A percentile compares a stretch with the other conserved stretches of the same genome.
Conservation (phyloP, 2,329 filamentous ascomycete species). For the Fusarium coffeatum region DNA sequence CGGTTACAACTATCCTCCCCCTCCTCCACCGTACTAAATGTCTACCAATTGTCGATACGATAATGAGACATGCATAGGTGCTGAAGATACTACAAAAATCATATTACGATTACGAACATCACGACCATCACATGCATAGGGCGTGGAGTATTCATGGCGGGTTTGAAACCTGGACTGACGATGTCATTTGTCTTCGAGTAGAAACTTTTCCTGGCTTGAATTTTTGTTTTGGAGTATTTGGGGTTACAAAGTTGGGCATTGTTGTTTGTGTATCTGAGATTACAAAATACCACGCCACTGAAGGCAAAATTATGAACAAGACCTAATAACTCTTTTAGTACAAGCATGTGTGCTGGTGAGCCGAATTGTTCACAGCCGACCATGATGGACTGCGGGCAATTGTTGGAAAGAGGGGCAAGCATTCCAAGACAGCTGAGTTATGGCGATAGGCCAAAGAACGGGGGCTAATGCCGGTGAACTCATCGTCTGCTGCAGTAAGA, state of each 20-base stretch:
- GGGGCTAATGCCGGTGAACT: slow-evolving; percentile 30
- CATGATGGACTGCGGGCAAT: slow-evolving; percentile 11
- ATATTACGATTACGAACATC: slow-evolving; percentile 47
- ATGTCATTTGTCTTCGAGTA: slow-evolving; percentile 39
- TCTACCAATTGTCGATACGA: slow-evolving; percentile 13
- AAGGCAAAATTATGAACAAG: slow-evolving; percentile 38
- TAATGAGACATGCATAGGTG: slow-evolving; percentile 27
- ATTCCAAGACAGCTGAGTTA: slow-evolving; percentile 15
- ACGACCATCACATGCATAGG: slow-evolving; percentile 46
- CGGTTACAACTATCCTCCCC: slow-evolving; percentile 35
- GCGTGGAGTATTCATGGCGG: slow-evolving; percentile 44
- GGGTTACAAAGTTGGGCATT: slow-evolving; percentile 37
- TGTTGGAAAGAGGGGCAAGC: slow-evolving; percentile 32
- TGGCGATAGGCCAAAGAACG: slow-evolving; percentile 34
- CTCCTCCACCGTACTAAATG: slow-evolving; percentile 30
- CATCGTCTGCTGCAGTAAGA: slow-evolving; percentile 40
- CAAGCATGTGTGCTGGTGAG: neutral
- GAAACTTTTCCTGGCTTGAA: slow-evolving; percentile 34
- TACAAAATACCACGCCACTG: slow-evolving; percentile 44
- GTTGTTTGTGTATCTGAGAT: slow-evolving; percentile 37
- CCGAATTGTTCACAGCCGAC: neutral
- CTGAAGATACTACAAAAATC: slow-evolving; percentile 28
- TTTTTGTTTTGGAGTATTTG: slow-evolving; percentile 45
- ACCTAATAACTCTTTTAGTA: slow-evolving; percentile 1
- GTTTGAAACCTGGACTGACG: slow-evolving; percentile 43